Percentiles rank a stretch among this genome's conserved stretches.
Evolutionary conservation across 2,329 filamentous ascomycete genomes (phyloP).

Genomic region (Aspergillus pseudoterreus): DNA sequence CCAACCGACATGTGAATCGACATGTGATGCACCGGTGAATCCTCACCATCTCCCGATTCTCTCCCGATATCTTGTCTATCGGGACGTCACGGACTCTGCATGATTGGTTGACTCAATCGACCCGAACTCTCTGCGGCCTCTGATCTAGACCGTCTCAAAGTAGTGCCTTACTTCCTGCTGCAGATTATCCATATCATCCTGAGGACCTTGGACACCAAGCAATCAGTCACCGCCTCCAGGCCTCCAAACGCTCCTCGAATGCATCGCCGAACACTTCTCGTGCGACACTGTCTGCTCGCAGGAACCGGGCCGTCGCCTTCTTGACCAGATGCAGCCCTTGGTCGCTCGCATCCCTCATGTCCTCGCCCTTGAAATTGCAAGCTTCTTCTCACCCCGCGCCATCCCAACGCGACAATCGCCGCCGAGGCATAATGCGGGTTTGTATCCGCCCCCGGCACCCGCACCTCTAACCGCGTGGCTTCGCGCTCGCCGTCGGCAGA

Average conservation of each 20-base stretch:
- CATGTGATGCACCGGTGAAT: constrained; percentile 1
- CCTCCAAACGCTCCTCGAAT: constrained; percentile 92
- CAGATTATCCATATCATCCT: neutral
- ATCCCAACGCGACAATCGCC: constrained; percentile 81
- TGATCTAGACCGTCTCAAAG: constrained; percentile 65
- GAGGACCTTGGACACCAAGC: constrained; percentile 56
- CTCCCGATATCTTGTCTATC: constrained; percentile 1
- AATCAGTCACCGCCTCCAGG: constrained; percentile 94
- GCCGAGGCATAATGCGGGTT: constrained; percentile 86
- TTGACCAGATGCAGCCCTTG: constrained; percentile 76
- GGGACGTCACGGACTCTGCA: neutral
- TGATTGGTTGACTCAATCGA: neutral
- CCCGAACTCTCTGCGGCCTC: neutral
- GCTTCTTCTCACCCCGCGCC: constrained; percentile 91
- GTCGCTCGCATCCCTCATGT: constrained; percentile 69
- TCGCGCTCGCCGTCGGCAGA: constrained; percentile 77
- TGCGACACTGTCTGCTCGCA: constrained; percentile 75
- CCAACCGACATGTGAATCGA: neutral
- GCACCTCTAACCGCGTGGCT: constrained; percentile 86
- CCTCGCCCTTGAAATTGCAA: constrained; percentile 80
- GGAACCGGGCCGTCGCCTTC: constrained; percentile 78
- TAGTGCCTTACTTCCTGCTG: constrained; percentile 70
- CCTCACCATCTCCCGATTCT: neutral
- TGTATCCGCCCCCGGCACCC: constrained; percentile 89
- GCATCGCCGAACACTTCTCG: constrained; percentile 89